Base-by-base conservation (phyloP, 257 asterid species). In the Petunia secreta region DNA sequence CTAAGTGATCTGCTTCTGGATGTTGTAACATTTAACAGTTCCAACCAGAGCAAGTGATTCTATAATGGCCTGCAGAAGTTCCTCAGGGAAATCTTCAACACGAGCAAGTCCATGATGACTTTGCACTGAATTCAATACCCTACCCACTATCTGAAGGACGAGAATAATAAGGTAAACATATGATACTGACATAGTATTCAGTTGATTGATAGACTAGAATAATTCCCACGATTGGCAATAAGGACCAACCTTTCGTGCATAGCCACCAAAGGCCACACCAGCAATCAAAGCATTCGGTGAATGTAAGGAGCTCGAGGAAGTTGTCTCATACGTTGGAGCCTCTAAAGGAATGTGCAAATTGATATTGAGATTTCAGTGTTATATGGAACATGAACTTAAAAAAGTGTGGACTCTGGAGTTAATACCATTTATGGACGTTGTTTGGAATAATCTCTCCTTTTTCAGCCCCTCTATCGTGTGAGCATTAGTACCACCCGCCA, bases 401-500 rank as follows among this genome's bases (percentile, higher is more conserved):
- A 73, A 50, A 48, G 60, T 3, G 48, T 0, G 2, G 46, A 50
- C 1, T 50, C 34, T 73, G 78, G 58, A 48, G 25, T 48, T 25
- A 40, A 63, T 90, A 94, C 98, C 94, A 53, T 69, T 69, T 76
- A 87, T 40, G 38, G 86, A 14, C 10, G 88, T 80, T 41, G 91
- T 91, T 84, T 85, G 97, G 85, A 93, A 93, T 34, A 93, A 80
- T 34, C 75, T 82, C 75, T 80, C 88, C 80, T 80, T 81, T 79
- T 85, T 94, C 75, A 94, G 83, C 60, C 98, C 98, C 48, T 89
- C 89, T 25, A 86, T 90, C 2, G 98, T 93, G 88, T 95, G 93
- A 64, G 88, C 94, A 65, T 94, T 94, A 11, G 98, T 90, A 43
- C 98, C 98, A 43, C 98, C 98, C 1, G 98, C 98, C 83, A 93